A percentile compares a stretch with the other conserved stretches of the same genome.
phyloP scores from a whole-genome alignment of 2,329 filamentous ascomycete genomes.

The Cordyceps pruinosa region DNA sequence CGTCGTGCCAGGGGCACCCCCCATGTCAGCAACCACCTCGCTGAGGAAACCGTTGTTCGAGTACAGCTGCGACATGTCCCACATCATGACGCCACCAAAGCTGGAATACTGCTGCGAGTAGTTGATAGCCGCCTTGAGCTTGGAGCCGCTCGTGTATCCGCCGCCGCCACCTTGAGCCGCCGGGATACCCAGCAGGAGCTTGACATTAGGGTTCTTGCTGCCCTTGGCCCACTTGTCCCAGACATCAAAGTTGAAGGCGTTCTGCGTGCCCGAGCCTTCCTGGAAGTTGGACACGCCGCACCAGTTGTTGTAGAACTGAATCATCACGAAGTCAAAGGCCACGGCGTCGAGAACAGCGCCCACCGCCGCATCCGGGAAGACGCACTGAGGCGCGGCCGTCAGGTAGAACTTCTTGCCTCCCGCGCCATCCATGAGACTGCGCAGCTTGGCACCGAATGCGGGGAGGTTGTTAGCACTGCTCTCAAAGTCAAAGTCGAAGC shows the following conservation, averaged over 20 bases:
- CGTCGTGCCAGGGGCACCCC: slow-evolving; percentile 1
- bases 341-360: slow-evolving; percentile 50
- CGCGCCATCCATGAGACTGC: slow-evolving; percentile 46
- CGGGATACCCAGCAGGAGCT: slow-evolving; percentile 55
- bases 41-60: slow-evolving; percentile 51
- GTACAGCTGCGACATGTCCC: slow-evolving; percentile 58
- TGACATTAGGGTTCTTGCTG: slow-evolving; percentile 52
- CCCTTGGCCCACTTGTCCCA: slow-evolving; percentile 61
- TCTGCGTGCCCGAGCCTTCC: slow-evolving; percentile 35
- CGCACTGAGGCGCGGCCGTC: slow-evolving; percentile 61
- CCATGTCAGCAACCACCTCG: slow-evolving; percentile 32
- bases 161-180: slow-evolving; percentile 46
- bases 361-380: slow-evolving; percentile 55
- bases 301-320: slow-evolving; percentile 65
- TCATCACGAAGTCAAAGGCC: slow-evolving; percentile 52
- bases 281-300: slow-evolving; percentile 52
- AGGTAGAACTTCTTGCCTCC: slow-evolving; percentile 53
- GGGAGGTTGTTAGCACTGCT: slow-evolving; percentile 50
- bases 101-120: slow-evolving; percentile 49
- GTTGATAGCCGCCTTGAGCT: slow-evolving; percentile 43
- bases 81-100: slow-evolving; percentile 64
- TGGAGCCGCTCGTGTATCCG: slow-evolving; percentile 45
- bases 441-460: slow-evolving; percentile 53
- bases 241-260: slow-evolving; percentile 53
- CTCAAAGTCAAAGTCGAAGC: slow-evolving; percentile 74